Evolutionary conservation across 176 grass and related monocot genomes (phyloP).

Genomic region (Oryza longistaminata): DNA sequence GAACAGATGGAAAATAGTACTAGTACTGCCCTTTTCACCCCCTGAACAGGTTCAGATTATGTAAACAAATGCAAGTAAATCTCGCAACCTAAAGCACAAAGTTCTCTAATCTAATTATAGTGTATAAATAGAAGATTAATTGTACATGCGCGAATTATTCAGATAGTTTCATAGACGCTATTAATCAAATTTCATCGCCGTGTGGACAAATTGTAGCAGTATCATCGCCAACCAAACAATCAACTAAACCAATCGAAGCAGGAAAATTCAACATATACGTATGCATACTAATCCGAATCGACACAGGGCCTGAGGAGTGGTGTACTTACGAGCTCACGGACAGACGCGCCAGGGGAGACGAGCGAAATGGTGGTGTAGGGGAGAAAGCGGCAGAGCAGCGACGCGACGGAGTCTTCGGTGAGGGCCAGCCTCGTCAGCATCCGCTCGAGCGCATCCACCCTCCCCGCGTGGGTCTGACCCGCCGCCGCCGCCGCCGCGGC

Average conservation of each 20-base stretch:
- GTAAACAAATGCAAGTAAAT: not conserved
- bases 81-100: not conserved
- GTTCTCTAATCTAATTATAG: not conserved
- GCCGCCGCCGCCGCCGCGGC: not conserved
- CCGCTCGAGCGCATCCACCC: conserved; percentile 72
- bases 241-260: not conserved
- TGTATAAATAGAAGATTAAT: not conserved
- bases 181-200: not conserved
- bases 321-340: conserved; percentile 67
- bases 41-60: not conserved
- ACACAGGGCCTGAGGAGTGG: not conserved
- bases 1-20: not conserved
- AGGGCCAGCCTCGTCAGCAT: conserved; percentile 86
- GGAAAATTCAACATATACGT: not conserved
- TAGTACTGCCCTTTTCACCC: not conserved
- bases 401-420: conserved; percentile 71
- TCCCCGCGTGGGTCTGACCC: conserved; percentile 59
- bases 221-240: not conserved
- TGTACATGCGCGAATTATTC: not conserved
- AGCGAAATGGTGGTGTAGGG: conserved; percentile 83
- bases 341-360: conserved; percentile 60
- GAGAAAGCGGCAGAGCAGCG: conserved; percentile 69
- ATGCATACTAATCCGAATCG: not conserved
- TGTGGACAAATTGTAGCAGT: not conserved
- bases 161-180: not conserved